Evolutionary conservation across 768 basidiomycete species (phyloP), one percentile per base, ranked within the genome.

Genomic region (Gymnopilus junonius): DNA sequence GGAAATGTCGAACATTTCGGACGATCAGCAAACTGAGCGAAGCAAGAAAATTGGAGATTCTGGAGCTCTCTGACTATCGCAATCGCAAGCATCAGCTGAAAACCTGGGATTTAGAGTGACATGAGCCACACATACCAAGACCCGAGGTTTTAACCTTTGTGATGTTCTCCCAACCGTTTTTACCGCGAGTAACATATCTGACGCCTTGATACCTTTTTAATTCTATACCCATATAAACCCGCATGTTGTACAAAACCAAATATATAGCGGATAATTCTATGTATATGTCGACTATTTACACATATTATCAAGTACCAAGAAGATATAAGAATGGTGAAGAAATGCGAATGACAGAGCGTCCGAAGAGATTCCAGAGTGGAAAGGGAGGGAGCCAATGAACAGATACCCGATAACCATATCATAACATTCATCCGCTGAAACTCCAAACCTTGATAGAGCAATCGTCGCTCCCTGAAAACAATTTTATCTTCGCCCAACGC

Each of bases 391-490:
- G 55, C 50, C 64, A 8, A 58, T 61, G 46, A 54, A 35, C 61
- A 57, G 11, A 64, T 65, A 58, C 45, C n/a, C 48, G 40, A 68
- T 42, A 53, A 21, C 25, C 51, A 20, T 14, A 62, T 37, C 31
- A 50, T 56, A 48, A 14, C 4, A n/a, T 17, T 77, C 67, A 82
- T 66, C 79, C 80, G 64, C 81, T 77, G 57, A 90, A 90, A 71
- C 80, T 87, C 95, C 96, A 98, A 46, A 97, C 82, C 71, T 88
- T 89, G 58, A 98, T 79, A 63, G 93, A 90, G 21, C 91, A 87
- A 70, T 97, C 96, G 72, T 98, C 96, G 67, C 94, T 94, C 10
- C 96, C 95, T n/a, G 95, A 96, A n/a, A 8, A 99, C 87, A 46
- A 97, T 93, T 77, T 96, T 95, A 75, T 98, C 97, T 74, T 98